Evolutionary conservation across 176 grass and related monocot species (phyloP).

Genomic region (Raddia distichophylla): DNA sequence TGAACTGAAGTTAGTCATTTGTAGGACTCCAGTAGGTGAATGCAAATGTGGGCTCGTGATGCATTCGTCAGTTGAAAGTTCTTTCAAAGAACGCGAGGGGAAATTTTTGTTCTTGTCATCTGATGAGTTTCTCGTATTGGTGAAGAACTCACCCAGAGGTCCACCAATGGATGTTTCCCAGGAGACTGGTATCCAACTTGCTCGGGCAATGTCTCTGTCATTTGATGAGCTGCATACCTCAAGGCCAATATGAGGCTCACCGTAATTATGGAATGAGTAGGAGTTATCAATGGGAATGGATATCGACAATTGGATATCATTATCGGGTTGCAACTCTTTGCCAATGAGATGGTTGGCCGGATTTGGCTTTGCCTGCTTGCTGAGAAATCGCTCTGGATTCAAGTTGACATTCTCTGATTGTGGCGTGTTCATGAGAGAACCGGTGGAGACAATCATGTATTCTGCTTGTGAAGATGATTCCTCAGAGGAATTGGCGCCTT

Average conservation of each 20-base stretch:
- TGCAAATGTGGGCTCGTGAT: conserved; percentile 25
- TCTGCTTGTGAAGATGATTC: not conserved
- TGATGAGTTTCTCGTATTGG: conserved; percentile 14
- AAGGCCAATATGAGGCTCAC: not conserved
- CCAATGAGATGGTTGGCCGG: not conserved
- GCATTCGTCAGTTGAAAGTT: conserved; percentile 25
- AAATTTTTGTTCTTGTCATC: conserved; percentile 14
- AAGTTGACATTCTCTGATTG: not conserved
- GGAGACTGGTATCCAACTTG: conserved; percentile 38
- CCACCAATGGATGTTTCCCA: conserved; percentile 49
- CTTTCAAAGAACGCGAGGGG: not conserved
- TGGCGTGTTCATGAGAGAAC: not conserved
- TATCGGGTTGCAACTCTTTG: not conserved
- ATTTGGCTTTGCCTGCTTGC: not conserved
- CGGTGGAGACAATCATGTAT: not conserved
- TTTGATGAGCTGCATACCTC: not conserved
- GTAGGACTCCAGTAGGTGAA: conserved; percentile 36
- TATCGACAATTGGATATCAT: not conserved
- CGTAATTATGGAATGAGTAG: not conserved
- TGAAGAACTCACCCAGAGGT: conserved; percentile 48
- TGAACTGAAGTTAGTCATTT: conserved; percentile 24
- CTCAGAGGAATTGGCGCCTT: not conserved
- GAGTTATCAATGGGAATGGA: not conserved
- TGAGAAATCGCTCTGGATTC: not conserved
- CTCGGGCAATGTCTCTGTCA: not conserved